Base-by-base conservation (phyloP, 192 early-diverging fungal species). In the Linnemannia zychae region DNA sequence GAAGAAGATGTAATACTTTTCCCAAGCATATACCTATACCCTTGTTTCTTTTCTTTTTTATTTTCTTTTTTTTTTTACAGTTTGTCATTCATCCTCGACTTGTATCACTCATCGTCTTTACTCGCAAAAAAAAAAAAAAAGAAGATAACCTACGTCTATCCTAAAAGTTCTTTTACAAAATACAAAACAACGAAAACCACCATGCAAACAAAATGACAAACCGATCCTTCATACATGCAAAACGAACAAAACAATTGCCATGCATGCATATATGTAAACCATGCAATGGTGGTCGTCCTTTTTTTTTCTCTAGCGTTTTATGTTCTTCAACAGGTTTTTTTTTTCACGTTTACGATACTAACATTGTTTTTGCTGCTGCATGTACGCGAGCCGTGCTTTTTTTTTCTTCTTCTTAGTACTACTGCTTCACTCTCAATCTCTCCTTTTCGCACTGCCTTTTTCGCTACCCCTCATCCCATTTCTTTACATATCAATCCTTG, bases 1-100 rank as follows among this genome's bases (percentile, higher is more conserved):
- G 66, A 68, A 76, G 75, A 68, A 76, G 49, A 50, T 50, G 46
- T 68, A 63, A 24, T 63, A 63, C 7, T 28, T 24, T 47, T 5
- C 22, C 46, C 38, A n/a, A n/a, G n/a, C 24, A 33, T 67, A 34
- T 67, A 34, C 15, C 9, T 67, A 33, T 67, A n/a, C 33, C 28
- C 66, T 33, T 67, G n/a, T 17, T 67, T 67, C 34, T 67, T 67
- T 67, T 52, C 36, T 52, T 37, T 5, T 18, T 15, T 28, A 31
- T 50, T 11, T 24, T 28, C 31, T 44, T 34, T 70, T 24, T 38
- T 68, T 68, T 37, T 38, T 69, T 24, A 40, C 11, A n/a, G n/a
- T n/a, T n/a, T n/a, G n/a, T n/a, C n/a, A n/a, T n/a, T n/a, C n/a
- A n/a, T n/a, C n/a, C n/a, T n/a, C n/a, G n/a, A n/a, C 53, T n/a